Conservation (phyloP, 768 basidiomycete genomes). For the Coprinopsis sp. region DNA sequence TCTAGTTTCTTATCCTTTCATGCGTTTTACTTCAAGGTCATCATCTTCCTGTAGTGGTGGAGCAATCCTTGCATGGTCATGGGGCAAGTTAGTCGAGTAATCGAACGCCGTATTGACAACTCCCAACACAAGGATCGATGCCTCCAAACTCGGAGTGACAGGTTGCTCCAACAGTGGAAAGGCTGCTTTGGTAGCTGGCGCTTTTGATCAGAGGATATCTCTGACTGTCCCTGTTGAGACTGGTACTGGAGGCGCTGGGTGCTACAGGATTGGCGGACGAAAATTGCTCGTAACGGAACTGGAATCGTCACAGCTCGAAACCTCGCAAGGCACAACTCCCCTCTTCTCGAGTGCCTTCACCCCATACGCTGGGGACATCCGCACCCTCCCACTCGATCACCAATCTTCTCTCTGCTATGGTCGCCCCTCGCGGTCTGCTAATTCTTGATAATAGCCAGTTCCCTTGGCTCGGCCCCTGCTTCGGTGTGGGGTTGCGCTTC, state of each 20-base stretch:
- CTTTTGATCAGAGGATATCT: slow-evolving; percentile 54
- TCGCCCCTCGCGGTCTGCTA: slow-evolving; percentile 51
- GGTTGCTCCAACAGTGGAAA: slow-evolving; percentile 61
- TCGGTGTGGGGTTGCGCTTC: slow-evolving; percentile 47
- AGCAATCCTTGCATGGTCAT: slow-evolving; percentile 57
- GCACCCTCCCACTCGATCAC: slow-evolving; percentile 51
- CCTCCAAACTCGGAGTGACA: slow-evolving; percentile 46
- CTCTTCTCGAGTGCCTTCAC: slow-evolving; percentile 52
- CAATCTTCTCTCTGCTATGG: slow-evolving; percentile 51
- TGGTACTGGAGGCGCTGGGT: slow-evolving; percentile 52
- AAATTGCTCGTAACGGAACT: slow-evolving; percentile 35
- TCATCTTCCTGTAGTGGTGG: too few species aligned
- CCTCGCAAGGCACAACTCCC: slow-evolving; percentile 54
- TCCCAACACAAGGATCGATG: slow-evolving; percentile 39
- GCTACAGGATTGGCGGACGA: slow-evolving; percentile 57
- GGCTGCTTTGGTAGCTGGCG: slow-evolving; percentile 56
- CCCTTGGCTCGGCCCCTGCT: slow-evolving; percentile 51
- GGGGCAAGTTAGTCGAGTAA: slow-evolving; percentile 56
- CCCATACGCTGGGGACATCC: slow-evolving; percentile 39
- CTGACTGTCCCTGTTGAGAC: slow-evolving; percentile 61
- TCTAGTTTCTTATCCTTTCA: too few species aligned
- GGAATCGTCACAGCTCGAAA: slow-evolving; percentile 50
- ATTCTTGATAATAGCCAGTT: slow-evolving; percentile 51
- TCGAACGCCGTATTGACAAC: slow-evolving; percentile 51
- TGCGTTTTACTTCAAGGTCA: too few species aligned